Percentiles rank a stretch among this genome's conserved stretches.
These are phyloP conservation scores for Rostrohypoxylon terebratum DNA, from an alignment of 495 filamentous ascomycete genomes.

Conservation along the genomic window DNA sequence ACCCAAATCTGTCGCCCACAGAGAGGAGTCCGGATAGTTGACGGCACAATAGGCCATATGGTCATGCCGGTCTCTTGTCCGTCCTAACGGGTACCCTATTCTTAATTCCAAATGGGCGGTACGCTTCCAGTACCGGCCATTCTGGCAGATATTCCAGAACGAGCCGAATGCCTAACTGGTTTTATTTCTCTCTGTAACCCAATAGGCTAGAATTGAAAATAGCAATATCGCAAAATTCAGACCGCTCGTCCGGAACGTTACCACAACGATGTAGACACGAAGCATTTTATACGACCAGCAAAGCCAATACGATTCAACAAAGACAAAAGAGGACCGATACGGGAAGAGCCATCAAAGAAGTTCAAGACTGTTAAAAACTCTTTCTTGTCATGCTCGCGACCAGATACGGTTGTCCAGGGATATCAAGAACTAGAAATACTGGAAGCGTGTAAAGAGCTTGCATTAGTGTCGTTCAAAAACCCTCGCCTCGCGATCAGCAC, in stretches of 20 bases:
- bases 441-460: conserved; percentile 43
- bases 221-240: conserved; percentile 18
- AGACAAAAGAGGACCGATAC: conserved; percentile 8
- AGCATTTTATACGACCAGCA: conserved; percentile 25
- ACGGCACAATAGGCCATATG: conserved; percentile 22
- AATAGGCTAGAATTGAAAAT: conserved; percentile 24
- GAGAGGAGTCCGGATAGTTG: conserved; percentile 17
- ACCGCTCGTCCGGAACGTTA: conserved; percentile 22
- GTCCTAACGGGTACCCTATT: conserved; percentile 33
- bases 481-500: conserved; percentile 44
- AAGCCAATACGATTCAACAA: conserved; percentile 23
- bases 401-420: conserved; percentile 37
- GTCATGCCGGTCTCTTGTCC: conserved; percentile 26
- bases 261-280: conserved; percentile 26
- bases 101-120: conserved; percentile 41
- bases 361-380: conserved; percentile 13
- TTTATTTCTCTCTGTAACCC: not conserved
- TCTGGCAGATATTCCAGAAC: conserved; percentile 38
- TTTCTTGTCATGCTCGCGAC: conserved; percentile 36
- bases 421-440: conserved; percentile 23
- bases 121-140: conserved; percentile 31
- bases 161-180: conserved; percentile 15
- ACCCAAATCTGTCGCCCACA: conserved; percentile 35
- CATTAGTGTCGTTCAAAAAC: conserved; percentile 39
- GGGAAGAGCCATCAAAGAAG: conserved; percentile 2